Percentiles rank a stretch among this genome's conserved stretches.
Evolutionary conservation across 2,329 filamentous ascomycete species (phyloP).

Genomic region (Penicillium sp.): DNA sequence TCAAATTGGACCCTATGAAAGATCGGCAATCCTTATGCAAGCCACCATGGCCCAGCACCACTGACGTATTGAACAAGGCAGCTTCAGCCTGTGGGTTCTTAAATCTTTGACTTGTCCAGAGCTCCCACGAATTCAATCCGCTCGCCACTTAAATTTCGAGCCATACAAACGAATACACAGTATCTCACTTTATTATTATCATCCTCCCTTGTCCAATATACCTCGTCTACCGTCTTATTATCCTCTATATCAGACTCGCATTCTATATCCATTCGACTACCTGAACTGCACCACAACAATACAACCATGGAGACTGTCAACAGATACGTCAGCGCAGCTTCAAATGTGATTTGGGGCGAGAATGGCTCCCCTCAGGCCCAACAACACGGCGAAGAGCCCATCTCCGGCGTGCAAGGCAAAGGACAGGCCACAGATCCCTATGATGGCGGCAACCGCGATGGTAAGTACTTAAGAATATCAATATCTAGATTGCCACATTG

Average conservation of each 20-base stretch:
- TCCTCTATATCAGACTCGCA: background rate
- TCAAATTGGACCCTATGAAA: background rate
- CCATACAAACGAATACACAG: background rate
- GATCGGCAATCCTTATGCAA: background rate
- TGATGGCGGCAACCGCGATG: constrained; percentile 72
- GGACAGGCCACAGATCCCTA: constrained; percentile 69
- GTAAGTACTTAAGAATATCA: constrained; percentile 32
- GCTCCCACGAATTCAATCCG: background rate
- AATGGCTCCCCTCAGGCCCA: constrained; percentile 23
- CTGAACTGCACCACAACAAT: background rate
- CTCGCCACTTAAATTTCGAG: background rate
- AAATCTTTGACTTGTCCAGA: constrained; percentile 8
- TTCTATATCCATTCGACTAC: background rate
- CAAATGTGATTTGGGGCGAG: constrained; percentile 51
- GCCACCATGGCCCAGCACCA: background rate
- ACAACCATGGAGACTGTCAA: constrained; percentile 62
- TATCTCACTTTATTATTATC: background rate
- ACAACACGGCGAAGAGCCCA: constrained; percentile 58
- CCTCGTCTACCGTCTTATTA: background rate
- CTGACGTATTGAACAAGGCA: constrained; percentile 2
- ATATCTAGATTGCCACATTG: background rate
- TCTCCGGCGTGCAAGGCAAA: constrained; percentile 67
- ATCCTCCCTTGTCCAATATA: background rate
- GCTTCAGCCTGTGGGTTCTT: background rate
- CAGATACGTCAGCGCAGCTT: constrained; percentile 49